phyloP scores from a whole-genome alignment of 2,329 filamentous ascomycete species.

The Aureobasidium sp. region DNA sequence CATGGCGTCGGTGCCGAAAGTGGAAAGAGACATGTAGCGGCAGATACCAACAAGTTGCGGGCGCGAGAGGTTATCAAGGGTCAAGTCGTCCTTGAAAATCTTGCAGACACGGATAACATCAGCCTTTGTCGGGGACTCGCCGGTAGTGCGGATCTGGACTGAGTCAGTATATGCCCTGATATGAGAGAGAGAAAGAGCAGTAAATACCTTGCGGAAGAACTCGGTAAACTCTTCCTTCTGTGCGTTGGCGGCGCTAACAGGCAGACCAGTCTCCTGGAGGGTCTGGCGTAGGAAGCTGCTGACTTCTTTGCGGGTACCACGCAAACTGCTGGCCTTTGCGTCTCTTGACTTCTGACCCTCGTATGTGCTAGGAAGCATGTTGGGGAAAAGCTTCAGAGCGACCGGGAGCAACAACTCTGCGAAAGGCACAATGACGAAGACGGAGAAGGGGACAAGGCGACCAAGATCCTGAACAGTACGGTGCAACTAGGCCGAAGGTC shows the following conservation, averaged over 20 bases:
- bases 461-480: conserved; percentile 90
- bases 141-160: conserved; percentile 57
- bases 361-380: conserved; percentile 93
- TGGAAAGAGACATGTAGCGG: conserved; percentile 95
- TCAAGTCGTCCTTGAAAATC: conserved; percentile 96
- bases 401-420: conserved; percentile 87
- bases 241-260: conserved; percentile 72
- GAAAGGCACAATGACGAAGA: conserved; percentile 95
- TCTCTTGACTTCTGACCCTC: conserved; percentile 89
- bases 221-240: conserved; percentile 90
- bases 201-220: conserved; percentile 84
- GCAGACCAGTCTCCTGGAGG: conserved; percentile 84
- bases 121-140: conserved; percentile 75
- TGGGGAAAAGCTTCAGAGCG: conserved; percentile 90
- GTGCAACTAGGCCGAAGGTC: conserved; percentile 46
- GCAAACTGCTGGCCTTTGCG: conserved; percentile 70
- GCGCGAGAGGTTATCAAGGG: conserved; percentile 89
- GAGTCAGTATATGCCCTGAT: conserved; percentile 12
- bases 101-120: conserved; percentile 99
- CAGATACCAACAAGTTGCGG: conserved; percentile 97
- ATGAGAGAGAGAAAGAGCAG: too few relatives aligned
- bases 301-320: conserved; percentile 86
- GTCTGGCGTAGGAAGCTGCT: conserved; percentile 84
- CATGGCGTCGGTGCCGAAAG: conserved; percentile 96
- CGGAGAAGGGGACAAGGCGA: conserved; percentile 87